phyloP scores from a whole-genome alignment of 768 basidiomycete genomes.

The Kwoniella botswanensis region DNA sequence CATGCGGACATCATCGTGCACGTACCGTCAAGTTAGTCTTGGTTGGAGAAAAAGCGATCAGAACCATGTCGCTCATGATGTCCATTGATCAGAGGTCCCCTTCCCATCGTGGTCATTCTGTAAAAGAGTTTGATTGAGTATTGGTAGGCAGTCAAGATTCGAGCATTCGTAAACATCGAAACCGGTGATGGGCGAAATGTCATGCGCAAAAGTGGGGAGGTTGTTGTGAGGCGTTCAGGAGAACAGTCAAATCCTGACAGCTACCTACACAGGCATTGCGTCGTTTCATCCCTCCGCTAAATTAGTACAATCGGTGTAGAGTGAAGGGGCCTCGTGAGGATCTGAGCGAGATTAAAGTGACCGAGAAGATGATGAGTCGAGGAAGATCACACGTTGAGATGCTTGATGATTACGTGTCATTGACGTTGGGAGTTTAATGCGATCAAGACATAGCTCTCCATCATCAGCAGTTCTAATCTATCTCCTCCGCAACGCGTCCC shows the following conservation, averaged over 20 bases:
- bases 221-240: not conserved
- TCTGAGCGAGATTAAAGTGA: not conserved
- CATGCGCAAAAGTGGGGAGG: not conserved
- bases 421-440: too few relatives aligned
- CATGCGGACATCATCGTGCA: not conserved
- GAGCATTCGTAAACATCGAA: too few relatives aligned
- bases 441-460: too few relatives aligned
- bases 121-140: too few relatives aligned
- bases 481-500: too few relatives aligned
- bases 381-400: too few relatives aligned
- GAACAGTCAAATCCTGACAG: not conserved
- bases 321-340: not conserved
- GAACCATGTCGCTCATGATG: not conserved
- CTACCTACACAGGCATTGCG: constrained; percentile 5
- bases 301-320: not conserved
- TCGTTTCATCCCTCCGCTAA: constrained; percentile 10
- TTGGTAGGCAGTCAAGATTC: too few relatives aligned
- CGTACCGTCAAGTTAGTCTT: not conserved
- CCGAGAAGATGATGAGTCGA: too few relatives aligned
- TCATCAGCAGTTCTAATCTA: too few relatives aligned
- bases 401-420: too few relatives aligned
- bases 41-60: not conserved
- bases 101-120: too few relatives aligned
- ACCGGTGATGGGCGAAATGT: too few relatives aligned
- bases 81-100: not conserved